phyloP scores from a whole-genome alignment of 2,329 filamentous ascomycete species.

The Daldinia eschscholtzii region DNA sequence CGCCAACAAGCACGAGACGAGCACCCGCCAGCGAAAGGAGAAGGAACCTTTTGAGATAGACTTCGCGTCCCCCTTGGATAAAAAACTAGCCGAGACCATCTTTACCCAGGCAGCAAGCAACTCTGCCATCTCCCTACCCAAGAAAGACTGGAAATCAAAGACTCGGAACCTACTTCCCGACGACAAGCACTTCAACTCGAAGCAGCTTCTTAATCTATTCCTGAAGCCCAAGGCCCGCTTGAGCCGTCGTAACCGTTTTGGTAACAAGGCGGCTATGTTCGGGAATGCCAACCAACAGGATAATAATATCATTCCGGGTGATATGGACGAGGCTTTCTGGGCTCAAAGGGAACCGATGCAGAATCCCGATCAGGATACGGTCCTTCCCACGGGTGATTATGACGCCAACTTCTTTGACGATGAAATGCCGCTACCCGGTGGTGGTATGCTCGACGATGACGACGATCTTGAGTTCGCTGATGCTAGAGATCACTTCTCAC shows the following conservation, averaged over 20 bases:
- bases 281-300: constrained; percentile 56
- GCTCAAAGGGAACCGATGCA: constrained; percentile 73
- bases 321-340: constrained; percentile 98
- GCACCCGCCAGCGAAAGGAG: constrained; percentile 81
- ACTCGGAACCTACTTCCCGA: constrained; percentile 93
- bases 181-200: constrained; percentile 98
- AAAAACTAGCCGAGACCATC: constrained; percentile 78
- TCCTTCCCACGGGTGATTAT: constrained; percentile 79
- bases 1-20: constrained; percentile 72
- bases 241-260: constrained; percentile 70
- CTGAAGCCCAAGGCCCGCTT: constrained; percentile 93
- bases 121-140: constrained; percentile 84
- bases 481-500: constrained; percentile 82
- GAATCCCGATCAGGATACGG: constrained; percentile 62
- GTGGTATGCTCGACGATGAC: constrained; percentile 70
- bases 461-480: constrained; percentile 81
- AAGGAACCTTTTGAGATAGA: constrained; percentile 97
- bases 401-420: constrained; percentile 99
- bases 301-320: constrained; percentile 73
- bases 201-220: constrained; percentile 88
- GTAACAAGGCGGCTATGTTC: constrained; percentile 58
- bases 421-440: constrained; percentile 75
- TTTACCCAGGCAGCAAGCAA: constrained; percentile 86
- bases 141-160: constrained; percentile 96
- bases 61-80: constrained; percentile 81